Base-by-base conservation (phyloP, 108 stramenopile species). In the Skeletonema menzelii region DNA sequence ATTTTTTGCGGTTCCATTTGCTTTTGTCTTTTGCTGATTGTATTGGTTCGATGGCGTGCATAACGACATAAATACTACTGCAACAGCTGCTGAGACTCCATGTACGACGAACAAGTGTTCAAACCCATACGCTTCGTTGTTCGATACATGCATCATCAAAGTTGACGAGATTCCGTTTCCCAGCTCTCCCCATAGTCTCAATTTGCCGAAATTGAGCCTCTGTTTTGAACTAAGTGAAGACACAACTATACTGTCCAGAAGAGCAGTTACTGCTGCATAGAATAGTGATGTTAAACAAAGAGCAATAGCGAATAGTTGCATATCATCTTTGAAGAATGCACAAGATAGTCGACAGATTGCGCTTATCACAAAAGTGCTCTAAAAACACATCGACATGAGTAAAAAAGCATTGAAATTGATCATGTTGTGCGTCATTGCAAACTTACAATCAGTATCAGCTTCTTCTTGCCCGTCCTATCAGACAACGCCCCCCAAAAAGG, bases 211-310 rank as follows among this genome's bases (percentile, higher is more conserved):
- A 56, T 90, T 75, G 13, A 47, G 55, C 65, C 80, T 77, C 44
- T 96, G 86, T 31, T 69, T 53, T 42, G 88, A 84, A 38, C 38
- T 44, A 47, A 78, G 47, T 22, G 77, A 70, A 14, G 77, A 78
- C 72, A 98, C 90, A n/a, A 95, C 95, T 81, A 94, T 94, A 47
- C 83, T 85, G 76, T 98, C 97, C 15, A 98, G 65, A 13, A 98
- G 79, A 13, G 91, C 90, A 27, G 77, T 56, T 20, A 72, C 70
- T 4, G 70, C 70, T 20, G 77, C 44, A 61, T 67, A 78, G 27
- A 78, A 78, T 44, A 71, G 24, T 24, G 70, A 78, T 15, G 77
- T 59, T n/a, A 65, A 35, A 63, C 70, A 79, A 6, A 79, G 53
- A 26, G 60, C 65, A 2, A 58, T 10, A 2, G 70, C 78, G 38